Evolutionary conservation across 2,329 filamentous ascomycete genomes (phyloP), one percentile per base, ranked within the genome.

Genomic region (Colletotrichum tabaci): DNA sequence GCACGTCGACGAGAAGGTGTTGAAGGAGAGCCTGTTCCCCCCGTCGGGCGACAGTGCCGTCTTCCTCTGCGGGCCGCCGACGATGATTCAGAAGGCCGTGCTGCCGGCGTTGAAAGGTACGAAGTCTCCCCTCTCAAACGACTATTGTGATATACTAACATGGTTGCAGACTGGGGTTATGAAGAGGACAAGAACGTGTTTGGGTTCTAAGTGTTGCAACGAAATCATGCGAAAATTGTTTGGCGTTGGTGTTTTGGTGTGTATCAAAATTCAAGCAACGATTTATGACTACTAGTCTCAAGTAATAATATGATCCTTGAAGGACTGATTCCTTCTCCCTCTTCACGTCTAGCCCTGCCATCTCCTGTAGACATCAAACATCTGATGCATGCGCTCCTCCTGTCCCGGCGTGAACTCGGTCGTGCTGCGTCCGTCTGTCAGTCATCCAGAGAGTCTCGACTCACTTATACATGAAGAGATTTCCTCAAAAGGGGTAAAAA

Each of bases 1-100:
- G 0, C 81, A 85, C 75, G 82, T 87, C 2, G 79, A 84, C 74
- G 80, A 73, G 26, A 80, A 83, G 2, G 77, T 85, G 7, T 78
- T 87, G 49, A 82, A 80, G 74, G 73, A 82, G 61, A 77, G 76
- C 58, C 72, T 85, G 40, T 87, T 86, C 75, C 71, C 77, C 55
- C 85, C 87, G 0, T 78, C 71, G 0, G 78, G 84, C 47, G 79
- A 78, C 3, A 83, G 77, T 30, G 83, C 83, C 1, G 82, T 82
- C 4, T 84, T 89, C 42, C 74, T 88, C 47, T 89, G 86, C 74
- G 86, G 87, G 0, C 85, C 85, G 47, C 84, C 84, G 6, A 79
- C 79, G 1, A 84, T 88, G 84, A 87, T 88, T 61, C 82, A 85
- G 75, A 87, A 85, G 74, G 84, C 83, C n/a, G 86, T 82, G 2